Conservation (phyloP, 805 yeast species). For the Sungouiella thailandica region DNA sequence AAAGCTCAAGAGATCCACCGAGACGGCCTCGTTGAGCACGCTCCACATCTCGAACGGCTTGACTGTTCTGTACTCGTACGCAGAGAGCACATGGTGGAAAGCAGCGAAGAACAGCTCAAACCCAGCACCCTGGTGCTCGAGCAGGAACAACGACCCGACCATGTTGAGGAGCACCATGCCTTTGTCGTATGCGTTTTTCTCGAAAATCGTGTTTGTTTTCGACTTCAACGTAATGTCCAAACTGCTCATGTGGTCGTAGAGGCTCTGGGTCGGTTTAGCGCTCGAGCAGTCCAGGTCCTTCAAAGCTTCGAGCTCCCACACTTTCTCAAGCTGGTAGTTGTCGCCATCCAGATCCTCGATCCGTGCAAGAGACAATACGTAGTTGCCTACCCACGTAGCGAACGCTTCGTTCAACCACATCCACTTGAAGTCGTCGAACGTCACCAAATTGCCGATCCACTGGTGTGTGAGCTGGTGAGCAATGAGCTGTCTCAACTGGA, state of each 20-base stretch:
- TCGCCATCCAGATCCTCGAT: conserved; percentile 10
- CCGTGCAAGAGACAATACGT: conserved; percentile 24
- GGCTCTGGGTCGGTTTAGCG: conserved; percentile 27
- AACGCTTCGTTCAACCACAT: conserved; percentile 76
- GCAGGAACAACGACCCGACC: conserved; percentile 42
- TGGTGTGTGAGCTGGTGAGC: conserved; percentile 77
- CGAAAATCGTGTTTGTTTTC: conserved; percentile 44
- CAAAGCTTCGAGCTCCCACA: conserved; percentile 20
- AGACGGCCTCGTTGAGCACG: conserved; percentile 25
- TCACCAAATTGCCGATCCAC: conserved; percentile 68
- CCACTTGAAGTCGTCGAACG: conserved; percentile 64
- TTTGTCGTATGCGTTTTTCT: conserved; percentile 50
- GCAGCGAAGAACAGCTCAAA: conserved; percentile 25
- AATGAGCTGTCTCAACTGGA: conserved; percentile 47
- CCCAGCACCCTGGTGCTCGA: conserved; percentile 19
- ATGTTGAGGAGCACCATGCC: conserved; percentile 53
- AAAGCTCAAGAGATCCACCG: conserved; percentile 45
- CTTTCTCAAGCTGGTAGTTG: conserved; percentile 10
- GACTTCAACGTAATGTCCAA: conserved; percentile 19
- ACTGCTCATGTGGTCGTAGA: conserved; percentile 28
- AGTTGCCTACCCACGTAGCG: conserved; percentile 68
- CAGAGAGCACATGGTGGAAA: conserved; percentile 34
- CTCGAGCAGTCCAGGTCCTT: conserved; percentile 33
- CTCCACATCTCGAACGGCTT: conserved; percentile 54
- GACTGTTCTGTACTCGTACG: conserved; percentile 32